Evolutionary conservation across 1,139 yeast genomes (phyloP), one percentile per base, ranked within the genome.

Genomic region (Chernovozyma sophiae-reginae): DNA sequence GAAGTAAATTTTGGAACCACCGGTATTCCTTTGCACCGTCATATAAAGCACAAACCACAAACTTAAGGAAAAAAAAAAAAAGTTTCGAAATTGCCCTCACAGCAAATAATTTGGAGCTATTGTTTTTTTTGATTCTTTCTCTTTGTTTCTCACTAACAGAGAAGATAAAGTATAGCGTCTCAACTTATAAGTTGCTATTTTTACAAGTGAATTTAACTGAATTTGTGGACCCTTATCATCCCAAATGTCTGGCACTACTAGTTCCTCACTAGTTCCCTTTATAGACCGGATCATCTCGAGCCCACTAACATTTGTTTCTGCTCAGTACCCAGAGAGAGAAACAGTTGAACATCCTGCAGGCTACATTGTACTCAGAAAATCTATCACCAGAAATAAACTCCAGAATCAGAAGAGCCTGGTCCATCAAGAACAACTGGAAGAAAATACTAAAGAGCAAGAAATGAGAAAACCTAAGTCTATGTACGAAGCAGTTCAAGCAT

Each of bases 401-500:
- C 5, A 23, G 15, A 13, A 28, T 6, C 31, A 28, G 15, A 28
- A 14, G 19, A 25, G 6, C 13, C 27, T 6, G 15, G 27, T 25
- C 27, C 27, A 25, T 13, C 13, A 12, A 4, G 19, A 5, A n/a
- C 29, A 15, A 16, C 13, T 18, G n/a, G 34, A 33, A 16, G 31
- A 33, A 17, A 26, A 25, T 6, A 13, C 12, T 20, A 16, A 18
- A 31, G 12, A 15, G 27, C 34, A 4, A 23, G 30, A 22, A 15
- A 28, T 33, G 37, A 41, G 41, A 34, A 48, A 47, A 32, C 78
- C 79, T 4, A 67, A 58, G 44, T 70, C 79, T 23, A 67, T 77
- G 74, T 80, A 80, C 3, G 81, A 76, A 51, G 82, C 82, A 2
- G 76, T 77, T 26, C 80, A 81, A 7, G 72, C 75, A 3, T 77